Conservation (phyloP, 2,329 filamentous ascomycete genomes). For the Stagonosporopsis tanaceti region DNA sequence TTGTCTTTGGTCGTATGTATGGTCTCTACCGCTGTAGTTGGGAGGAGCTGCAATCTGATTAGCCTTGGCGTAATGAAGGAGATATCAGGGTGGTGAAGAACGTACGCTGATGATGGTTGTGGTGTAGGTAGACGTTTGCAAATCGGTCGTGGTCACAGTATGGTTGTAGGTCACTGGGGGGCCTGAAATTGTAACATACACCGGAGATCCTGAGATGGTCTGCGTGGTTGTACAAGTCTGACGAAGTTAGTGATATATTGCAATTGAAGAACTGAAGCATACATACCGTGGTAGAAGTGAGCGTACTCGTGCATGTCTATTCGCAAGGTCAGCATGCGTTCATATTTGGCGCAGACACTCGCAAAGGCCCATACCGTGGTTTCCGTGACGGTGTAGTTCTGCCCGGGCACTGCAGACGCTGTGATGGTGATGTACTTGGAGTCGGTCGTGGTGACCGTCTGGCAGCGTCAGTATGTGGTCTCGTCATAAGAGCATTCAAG, state of each 20-base stretch:
- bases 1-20: conserved; percentile 20
- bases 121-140: conserved; percentile 18
- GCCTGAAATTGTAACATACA: conserved; percentile 7
- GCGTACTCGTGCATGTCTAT: conserved; percentile 16
- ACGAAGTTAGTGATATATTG: neutral
- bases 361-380: conserved; percentile 5
- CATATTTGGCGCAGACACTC: neutral
- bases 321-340: neutral
- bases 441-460: conserved; percentile 5
- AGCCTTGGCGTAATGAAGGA: neutral
- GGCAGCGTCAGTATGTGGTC: neutral
- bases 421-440: conserved; percentile 9
- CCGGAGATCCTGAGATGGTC: conserved; percentile 16
- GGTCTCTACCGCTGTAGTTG: conserved; percentile 26
- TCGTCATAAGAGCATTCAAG: neutral
- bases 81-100: neutral
- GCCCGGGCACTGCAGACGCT: conserved; percentile 9
- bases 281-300: conserved; percentile 1
- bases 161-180: conserved; percentile 12
- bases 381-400: conserved; percentile 8
- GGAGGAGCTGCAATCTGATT: conserved; percentile 19
- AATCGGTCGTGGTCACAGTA: conserved; percentile 11
- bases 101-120: conserved; percentile 31
- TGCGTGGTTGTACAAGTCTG: conserved; percentile 18
- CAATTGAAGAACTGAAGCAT: neutral